These are phyloP conservation scores for Paraphaeosphaeria sporulosa DNA, from an alignment of 2,329 filamentous ascomycete genomes.

Conservation along the genomic window DNA sequence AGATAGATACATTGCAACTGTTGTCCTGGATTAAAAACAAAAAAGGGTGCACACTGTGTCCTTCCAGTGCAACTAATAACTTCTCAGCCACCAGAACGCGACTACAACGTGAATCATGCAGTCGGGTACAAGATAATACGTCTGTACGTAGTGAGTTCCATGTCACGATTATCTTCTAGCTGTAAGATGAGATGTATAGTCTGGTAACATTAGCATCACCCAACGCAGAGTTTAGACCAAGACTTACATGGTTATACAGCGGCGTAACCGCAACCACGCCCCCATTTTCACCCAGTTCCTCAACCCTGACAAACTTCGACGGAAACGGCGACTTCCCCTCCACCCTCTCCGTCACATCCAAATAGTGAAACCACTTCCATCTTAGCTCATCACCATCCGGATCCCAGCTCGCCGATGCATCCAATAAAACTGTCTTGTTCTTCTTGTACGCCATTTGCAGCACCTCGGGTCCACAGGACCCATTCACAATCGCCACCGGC, in stretches of 20 bases:
- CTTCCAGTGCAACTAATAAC: background rate
- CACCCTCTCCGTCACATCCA: slow-evolving; percentile 14
- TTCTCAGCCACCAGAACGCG: background rate
- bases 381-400: slow-evolving; percentile 23
- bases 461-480: slow-evolving; percentile 13
- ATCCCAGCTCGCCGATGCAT: slow-evolving; percentile 26
- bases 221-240: background rate
- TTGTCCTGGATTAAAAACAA: background rate
- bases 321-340: background rate
- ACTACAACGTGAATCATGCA: background rate
- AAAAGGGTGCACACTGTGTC: background rate
- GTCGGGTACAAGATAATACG: slow-evolving; percentile 14
- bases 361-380: slow-evolving; percentile 29
- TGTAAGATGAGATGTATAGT: slow-evolving; percentile 21
- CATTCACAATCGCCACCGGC: slow-evolving; percentile 26
- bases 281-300: background rate
- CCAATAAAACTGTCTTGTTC: slow-evolving; percentile 19
- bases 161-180: slow-evolving; percentile 14
- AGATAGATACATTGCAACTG: background rate
- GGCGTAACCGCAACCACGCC: slow-evolving; percentile 14
- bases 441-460: slow-evolving; percentile 15
- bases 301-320: slow-evolving; percentile 11
- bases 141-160: slow-evolving; percentile 20
- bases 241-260: slow-evolving; percentile 16
- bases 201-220: slow-evolving; percentile 6